Evolutionary conservation across 1,139 yeast species (phyloP), one percentile per base, ranked within the genome.

Genomic region (Pichia sp.): DNA sequence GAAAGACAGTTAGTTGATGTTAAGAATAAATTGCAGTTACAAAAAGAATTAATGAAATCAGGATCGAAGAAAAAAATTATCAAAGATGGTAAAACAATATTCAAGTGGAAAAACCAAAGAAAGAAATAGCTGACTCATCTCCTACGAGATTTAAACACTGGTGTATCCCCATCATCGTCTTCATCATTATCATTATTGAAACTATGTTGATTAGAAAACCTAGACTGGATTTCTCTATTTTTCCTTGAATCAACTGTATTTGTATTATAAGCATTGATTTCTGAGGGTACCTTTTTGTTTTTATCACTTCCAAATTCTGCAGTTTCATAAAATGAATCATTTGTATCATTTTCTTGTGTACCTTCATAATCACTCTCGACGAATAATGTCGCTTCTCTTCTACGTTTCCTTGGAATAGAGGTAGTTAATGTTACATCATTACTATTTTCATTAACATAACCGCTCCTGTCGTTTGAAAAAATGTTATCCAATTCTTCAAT

Each of bases 51-150:
- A 49, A 87, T 90, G 96, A 87, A 87, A 63, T 83, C 82, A 54
- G 97, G 97, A 0, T 79, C 79, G 49, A 87, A 85, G 66, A 85
- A 83, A 73, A 90, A 89, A 69, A 70, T 74, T 6, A 82, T 73
- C 46, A 66, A 71, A 12, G 73, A 76, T 37, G 97, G 97, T 3
- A 74, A 74, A 49, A 75, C 75, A 1, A 70, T 73, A n/a, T 90
- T 77, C 68, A 86, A 86, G 67, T 90, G 96, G 95, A 85, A 82
- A 62, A 82, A 76, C 56, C 85, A 82, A 61, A 78, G 97, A 58
- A 89, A 87, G 68, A 76, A 84, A 55, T 85, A 43, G 27, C n/a
- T n/a, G 12, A 4, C 24, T 33, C 44, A 46, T 42, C 55, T 50
- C 32, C 64, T 56, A 41, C 63, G 61, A 35, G 69, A 67, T 46